These are phyloP conservation scores for Bretziella fagacearum DNA, from an alignment of 2,329 filamentous ascomycete genomes.

Conservation along the genomic window DNA sequence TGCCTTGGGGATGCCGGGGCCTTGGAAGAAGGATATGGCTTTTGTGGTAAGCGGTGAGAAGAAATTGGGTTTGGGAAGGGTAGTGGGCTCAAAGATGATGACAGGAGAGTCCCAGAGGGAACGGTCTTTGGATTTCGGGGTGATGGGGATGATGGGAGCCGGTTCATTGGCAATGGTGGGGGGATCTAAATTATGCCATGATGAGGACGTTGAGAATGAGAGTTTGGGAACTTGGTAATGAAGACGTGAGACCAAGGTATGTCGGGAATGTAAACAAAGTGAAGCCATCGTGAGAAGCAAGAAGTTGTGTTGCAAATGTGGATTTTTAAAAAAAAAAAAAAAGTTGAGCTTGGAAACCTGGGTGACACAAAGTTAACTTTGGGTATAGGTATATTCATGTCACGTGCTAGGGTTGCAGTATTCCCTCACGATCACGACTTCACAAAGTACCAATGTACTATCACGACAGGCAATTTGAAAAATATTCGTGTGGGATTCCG, in stretches of 20 bases:
- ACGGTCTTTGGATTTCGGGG: neutral
- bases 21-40: slow-evolving; percentile 10
- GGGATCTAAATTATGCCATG: no score
- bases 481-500: neutral
- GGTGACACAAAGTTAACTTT: no score
- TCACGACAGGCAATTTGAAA: neutral
- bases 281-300: no score
- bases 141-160: neutral
- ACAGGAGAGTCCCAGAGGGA: slow-evolving; percentile 9
- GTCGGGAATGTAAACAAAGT: no score
- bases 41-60: neutral
- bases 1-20: slow-evolving; percentile 13
- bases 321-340: no score
- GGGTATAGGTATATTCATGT: no score
- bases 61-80: neutral
- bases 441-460: neutral
- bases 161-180: no score
- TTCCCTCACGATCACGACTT: neutral
- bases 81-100: slow-evolving; percentile 5
- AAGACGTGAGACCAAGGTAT: no score
- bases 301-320: no score
- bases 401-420: no score
- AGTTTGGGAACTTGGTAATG: no score
- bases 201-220: no score
- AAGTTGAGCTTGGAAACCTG: neutral